Evolutionary conservation across 805 yeast species (phyloP).

Genomic region (Kodamaea laetipori): DNA sequence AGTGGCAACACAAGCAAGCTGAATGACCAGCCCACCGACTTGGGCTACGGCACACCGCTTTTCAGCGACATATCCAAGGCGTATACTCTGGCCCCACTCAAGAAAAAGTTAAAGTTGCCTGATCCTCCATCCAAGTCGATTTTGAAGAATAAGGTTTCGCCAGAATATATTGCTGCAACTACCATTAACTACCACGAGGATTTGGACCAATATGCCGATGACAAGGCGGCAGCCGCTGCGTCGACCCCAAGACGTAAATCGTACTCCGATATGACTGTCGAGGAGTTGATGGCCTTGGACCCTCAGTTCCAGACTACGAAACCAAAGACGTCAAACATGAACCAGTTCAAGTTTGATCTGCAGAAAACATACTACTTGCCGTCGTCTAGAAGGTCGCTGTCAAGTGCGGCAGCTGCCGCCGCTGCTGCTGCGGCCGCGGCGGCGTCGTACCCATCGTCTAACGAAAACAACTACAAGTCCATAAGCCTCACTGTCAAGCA

Average conservation of each 20-base stretch:
- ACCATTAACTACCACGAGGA: conserved; percentile 24
- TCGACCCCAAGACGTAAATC: conserved; percentile 40
- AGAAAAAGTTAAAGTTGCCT: conserved; percentile 22
- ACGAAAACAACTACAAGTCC: conserved; percentile 39
- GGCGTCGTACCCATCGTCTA: conserved; percentile 30
- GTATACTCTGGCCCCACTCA: conserved; percentile 14
- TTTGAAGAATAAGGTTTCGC: conserved; percentile 38
- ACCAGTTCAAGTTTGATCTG: conserved; percentile 47
- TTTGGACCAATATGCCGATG: conserved; percentile 19
- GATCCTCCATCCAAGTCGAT: conserved; percentile 43
- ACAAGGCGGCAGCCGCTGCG: conserved; percentile 12
- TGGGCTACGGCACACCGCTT: conserved; percentile 23
- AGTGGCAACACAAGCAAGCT: not conserved
- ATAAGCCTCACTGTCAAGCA: conserved; percentile 49
- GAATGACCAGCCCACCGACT: conserved; percentile 12
- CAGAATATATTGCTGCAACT: conserved; percentile 23
- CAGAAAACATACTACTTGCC: conserved; percentile 29
- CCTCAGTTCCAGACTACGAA: conserved; percentile 47
- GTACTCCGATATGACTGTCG: conserved; percentile 53
- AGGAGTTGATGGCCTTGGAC: conserved; percentile 56
- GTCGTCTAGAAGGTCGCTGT: conserved; percentile 8
- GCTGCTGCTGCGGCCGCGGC: conserved; percentile 9
- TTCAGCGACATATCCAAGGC: conserved; percentile 23
- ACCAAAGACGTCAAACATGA: conserved; percentile 41
- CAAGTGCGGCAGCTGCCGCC: conserved; percentile 7